These are phyloP conservation scores for Penicillium cinerascens DNA, from an alignment of 495 filamentous ascomycete genomes.

Conservation along the genomic window DNA sequence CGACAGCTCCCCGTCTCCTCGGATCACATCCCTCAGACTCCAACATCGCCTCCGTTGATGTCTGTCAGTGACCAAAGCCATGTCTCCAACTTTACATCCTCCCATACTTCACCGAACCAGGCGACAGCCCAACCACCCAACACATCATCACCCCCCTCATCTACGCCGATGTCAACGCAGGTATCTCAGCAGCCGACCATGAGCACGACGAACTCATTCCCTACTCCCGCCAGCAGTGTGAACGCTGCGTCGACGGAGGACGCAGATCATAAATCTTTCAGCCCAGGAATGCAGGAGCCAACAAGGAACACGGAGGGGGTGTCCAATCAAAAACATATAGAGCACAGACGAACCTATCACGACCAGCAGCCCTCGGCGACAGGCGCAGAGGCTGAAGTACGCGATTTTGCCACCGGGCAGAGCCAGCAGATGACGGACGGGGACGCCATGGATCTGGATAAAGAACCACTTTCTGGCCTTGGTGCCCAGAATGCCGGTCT, in stretches of 20 bases:
- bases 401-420: constrained; percentile 25
- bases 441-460: constrained; percentile 43
- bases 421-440: constrained; percentile 10
- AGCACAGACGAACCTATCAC: constrained; percentile 39
- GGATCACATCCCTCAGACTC: constrained; percentile 43
- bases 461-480: constrained; percentile 12
- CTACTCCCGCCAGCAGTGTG: constrained; percentile 47
- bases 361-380: constrained; percentile 26
- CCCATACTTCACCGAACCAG: constrained; percentile 46
- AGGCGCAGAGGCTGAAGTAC: constrained; percentile 16
- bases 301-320: constrained; percentile 14
- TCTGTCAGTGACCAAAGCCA: constrained; percentile 48
- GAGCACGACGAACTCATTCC: constrained; percentile 44
- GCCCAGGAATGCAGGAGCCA: constrained; percentile 19
- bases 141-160: constrained; percentile 44
- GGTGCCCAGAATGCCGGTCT: constrained; percentile 29
- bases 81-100: constrained; percentile 45
- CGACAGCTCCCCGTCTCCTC: constrained; percentile 24
- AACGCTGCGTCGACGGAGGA: constrained; percentile 33
- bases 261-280: constrained; percentile 32
- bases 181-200: constrained; percentile 41
- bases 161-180: constrained; percentile 46
- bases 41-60: constrained; percentile 53
- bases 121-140: constrained; percentile 39
- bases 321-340: constrained; percentile 19